Evolutionary conservation across 129 eudicot species (phyloP), one percentile per base, ranked within the genome.

Genomic region (Tagetes erecta): DNA sequence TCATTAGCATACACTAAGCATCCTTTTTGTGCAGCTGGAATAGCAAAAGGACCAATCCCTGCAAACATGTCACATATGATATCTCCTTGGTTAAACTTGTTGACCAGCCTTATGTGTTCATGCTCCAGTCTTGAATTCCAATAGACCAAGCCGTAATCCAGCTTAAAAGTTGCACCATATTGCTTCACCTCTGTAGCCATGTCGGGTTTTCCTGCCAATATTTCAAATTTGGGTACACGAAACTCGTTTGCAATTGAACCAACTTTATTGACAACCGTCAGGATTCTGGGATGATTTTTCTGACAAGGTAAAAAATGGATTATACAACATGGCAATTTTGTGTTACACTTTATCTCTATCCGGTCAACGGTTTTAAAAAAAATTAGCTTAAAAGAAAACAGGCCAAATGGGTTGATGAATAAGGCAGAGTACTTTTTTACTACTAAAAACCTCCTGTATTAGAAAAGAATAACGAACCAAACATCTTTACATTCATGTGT

Each of bases 41-140:
- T 88, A 58, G 94, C 96, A 85, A 95, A 95, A 31, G 99, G 99
- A 67, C 99, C 99, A 70, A 95, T 91, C 46, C 99, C 99, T 63
- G 97, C 87, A 89, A 95, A 95, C 99, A 91, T 95, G 80, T 95
- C 99, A 79, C 95, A 95, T 8, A 95, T 75, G 69, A 83, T 83
- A 51, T 91, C 92, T 63, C 99, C 96, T 49, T 86, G 74, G 56
- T 76, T 74, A 82, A 95, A 91, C 78, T 77, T 81, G 12, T 91
- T 86, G 66, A 95, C 86, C 68, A 95, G 69, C 76, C 99, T 83
- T 76, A 87, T 63, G 66, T 95, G 99, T 77, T 95, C 99, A 83
- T 91, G 99, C 64, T 95, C 99, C 74, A 95, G 68, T 76, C 99
- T 83, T 55, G 99, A 95, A 87, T 95, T 95, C 99, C 99, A 95